A percentile compares a stretch with the other conserved stretches of the same genome.
Evolutionary conservation across 2,329 filamentous ascomycete species (phyloP).

Genomic region (Hymenoscyphus linearis): DNA sequence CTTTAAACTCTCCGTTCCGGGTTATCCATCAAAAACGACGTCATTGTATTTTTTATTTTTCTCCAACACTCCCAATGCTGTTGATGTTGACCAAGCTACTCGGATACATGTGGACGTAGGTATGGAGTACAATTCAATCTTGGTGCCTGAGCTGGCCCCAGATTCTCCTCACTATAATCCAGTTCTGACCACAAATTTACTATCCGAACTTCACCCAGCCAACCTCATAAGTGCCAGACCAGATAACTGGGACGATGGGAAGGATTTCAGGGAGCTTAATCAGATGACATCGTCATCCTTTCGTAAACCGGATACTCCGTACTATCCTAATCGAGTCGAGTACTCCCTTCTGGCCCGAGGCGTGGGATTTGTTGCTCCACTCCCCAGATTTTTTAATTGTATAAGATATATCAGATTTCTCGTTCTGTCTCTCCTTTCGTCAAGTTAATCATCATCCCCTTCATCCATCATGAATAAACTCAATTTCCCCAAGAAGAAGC

Average conservation of each 20-base stretch:
- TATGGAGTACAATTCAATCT: background rate
- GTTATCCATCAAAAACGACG: background rate
- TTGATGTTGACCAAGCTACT: background rate
- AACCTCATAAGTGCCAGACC: background rate
- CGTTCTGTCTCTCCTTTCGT: background rate
- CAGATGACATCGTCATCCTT: background rate
- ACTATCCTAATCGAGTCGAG: background rate
- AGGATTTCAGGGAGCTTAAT: background rate
- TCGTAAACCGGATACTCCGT: background rate
- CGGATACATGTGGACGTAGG: too few relatives aligned
- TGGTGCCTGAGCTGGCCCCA: background rate
- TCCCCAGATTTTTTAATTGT: background rate
- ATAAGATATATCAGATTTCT: background rate
- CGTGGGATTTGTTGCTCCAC: background rate
- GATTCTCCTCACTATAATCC: background rate
- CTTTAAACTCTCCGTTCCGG: background rate
- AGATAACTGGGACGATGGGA: background rate
- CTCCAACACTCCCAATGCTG: background rate
- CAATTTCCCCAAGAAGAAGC: conserved; percentile 9
- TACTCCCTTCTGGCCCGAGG: background rate
- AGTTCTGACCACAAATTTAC: background rate
- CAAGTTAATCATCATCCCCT: background rate
- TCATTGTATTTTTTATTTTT: background rate
- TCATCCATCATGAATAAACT: conserved; percentile 8
- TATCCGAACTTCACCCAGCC: background rate